Evolutionary conservation across 768 basidiomycete species (phyloP), one percentile per base, ranked within the genome.

Genomic region (Pleurotus sapidus): DNA sequence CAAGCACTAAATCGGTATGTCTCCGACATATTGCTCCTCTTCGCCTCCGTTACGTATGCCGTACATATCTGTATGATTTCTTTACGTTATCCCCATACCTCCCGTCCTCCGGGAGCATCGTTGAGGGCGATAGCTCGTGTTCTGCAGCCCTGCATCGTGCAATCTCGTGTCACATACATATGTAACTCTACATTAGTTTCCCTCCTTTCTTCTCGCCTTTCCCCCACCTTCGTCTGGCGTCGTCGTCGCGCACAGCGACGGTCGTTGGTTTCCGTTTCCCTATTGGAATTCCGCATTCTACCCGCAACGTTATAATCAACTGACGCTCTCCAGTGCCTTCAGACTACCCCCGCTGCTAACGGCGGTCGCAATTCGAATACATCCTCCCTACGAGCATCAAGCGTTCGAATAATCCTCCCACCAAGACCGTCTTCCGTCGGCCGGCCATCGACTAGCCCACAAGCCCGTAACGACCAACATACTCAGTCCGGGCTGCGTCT

Each of bases 131-230:
- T 50, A 34, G 49, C 49, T 38, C 39, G 24, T 54, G 20, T 42
- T 54, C n/a, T 15, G 30, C 39, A 38, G 9, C 51, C 51, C 51
- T 54, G 51, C 51, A 54, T n/a, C 18, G 2, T 39, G 3, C 38
- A 54, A 54, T 54, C 51, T 25, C 51, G 24, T 54, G 51, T 9
- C 42, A 54, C 17, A 42, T 54, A 42, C 24, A 48, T 25, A 43
- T 34, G 39, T 54, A 54, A 39, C 38, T 18, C 14, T 11, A 12
- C 51, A 3, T 38, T 54, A 11, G 37, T 54, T n/a, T 34, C 39
- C 5, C 34, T 23, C 23, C 12, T 39, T 42, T 9, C 27, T 14
- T 54, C 40, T 37, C 30, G 20, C 20, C 49, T 51, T 38, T 54
- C 30, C 9, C 9, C 30, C 30, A 34, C 30, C 30, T 34, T 34